phyloP scores from a whole-genome alignment of 148 eudicot species.

The Fallopia convolvulus region DNA sequence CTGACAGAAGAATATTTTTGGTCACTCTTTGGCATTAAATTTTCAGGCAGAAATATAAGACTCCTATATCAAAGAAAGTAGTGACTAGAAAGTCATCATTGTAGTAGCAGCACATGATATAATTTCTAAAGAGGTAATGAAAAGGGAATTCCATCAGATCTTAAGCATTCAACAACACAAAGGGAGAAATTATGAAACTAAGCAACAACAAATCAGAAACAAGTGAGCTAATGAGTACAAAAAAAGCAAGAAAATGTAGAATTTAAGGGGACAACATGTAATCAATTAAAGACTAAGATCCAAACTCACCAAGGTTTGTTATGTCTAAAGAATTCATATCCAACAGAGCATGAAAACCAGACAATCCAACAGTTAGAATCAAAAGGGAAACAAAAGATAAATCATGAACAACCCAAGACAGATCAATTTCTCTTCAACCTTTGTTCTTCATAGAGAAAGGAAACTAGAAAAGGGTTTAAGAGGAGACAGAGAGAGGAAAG shows the following conservation, averaged over 20 bases:
- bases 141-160: not conserved
- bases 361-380: not conserved
- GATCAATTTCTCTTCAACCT: not conserved
- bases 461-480: not conserved
- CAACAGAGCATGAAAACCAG: not conserved
- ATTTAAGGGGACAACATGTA: not conserved
- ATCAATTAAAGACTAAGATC: constrained; percentile 3
- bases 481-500: not conserved
- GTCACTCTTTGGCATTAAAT: not conserved
- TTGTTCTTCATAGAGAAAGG: not conserved
- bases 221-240: not conserved
- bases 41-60: not conserved
- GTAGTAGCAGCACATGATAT: not conserved
- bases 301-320: not conserved
- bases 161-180: not conserved
- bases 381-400: not conserved
- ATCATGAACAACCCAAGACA: constrained; percentile 3
- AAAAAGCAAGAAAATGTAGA: not conserved
- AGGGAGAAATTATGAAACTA: not conserved
- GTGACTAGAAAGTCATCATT: not conserved
- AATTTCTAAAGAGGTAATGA: not conserved
- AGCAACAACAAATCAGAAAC: constrained; percentile 3
- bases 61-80: not conserved
- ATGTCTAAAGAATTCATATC: not conserved
- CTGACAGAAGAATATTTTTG: not conserved